phyloP scores from a whole-genome alignment of 1,284 basidiomycete genomes.

The Microbotryomycetes sp. region DNA sequence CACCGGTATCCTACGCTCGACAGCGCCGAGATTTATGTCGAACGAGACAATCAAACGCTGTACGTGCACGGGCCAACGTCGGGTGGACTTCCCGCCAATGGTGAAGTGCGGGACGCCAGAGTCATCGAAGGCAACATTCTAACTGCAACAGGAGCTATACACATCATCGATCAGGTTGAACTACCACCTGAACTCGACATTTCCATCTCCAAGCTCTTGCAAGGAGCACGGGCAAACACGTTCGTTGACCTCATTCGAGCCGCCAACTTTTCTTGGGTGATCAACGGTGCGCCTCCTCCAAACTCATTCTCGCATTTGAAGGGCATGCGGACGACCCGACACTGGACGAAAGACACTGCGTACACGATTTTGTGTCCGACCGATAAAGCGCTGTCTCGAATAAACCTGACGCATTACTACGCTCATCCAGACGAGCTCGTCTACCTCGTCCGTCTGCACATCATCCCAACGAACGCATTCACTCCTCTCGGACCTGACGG shows the following conservation, averaged over 20 bases:
- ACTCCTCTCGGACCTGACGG: slow-evolving; percentile 25
- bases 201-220: slow-evolving; percentile 78
- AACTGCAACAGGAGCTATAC: slow-evolving; percentile 83
- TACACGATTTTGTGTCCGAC: slow-evolving; percentile 82
- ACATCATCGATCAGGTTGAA: slow-evolving; percentile 75
- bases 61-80: slow-evolving; percentile 34
- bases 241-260: slow-evolving; percentile 77
- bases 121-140: slow-evolving; percentile 53
- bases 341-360: slow-evolving; percentile 37
- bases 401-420: slow-evolving; percentile 75
- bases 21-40: slow-evolving; percentile 43
- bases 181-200: slow-evolving; percentile 75
- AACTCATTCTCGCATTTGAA: slow-evolving; percentile 34
- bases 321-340: neutral
- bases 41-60: slow-evolving; percentile 25
- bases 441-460: slow-evolving; percentile 75
- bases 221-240: slow-evolving; percentile 67
- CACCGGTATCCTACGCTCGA: slow-evolving; percentile 39
- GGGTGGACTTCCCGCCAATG: slow-evolving; percentile 53
- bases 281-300: slow-evolving; percentile 68
- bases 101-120: slow-evolving; percentile 26
- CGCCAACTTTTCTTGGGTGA: slow-evolving; percentile 79
- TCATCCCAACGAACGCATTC: slow-evolving; percentile 49
- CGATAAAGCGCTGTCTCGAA: slow-evolving; percentile 82
- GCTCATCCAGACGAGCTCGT: slow-evolving; percentile 54